These are phyloP conservation scores for Nematocida major DNA, from an alignment of 371 early-diverging fungal genomes.

Conservation along the genomic window DNA sequence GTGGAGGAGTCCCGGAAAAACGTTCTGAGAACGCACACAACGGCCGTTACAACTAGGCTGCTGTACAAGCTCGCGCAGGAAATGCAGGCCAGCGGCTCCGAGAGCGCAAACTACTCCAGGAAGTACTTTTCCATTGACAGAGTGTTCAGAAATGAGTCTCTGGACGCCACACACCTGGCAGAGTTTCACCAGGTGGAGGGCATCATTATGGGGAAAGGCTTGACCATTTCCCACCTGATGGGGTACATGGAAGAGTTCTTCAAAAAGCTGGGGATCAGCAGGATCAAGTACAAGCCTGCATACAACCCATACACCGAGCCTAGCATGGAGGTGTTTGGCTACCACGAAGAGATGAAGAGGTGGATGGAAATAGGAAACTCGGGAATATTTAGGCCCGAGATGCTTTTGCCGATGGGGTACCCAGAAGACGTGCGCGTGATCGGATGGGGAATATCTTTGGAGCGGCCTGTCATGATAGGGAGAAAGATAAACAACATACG, in stretches of 20 bases:
- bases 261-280: constrained; percentile 84
- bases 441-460: constrained; percentile 95
- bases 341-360: constrained; percentile 80
- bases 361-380: constrained; percentile 99
- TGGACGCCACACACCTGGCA: constrained; percentile 98
- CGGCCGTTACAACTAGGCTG: constrained; percentile 84
- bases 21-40: constrained; percentile 95
- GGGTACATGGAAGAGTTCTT: constrained; percentile 91
- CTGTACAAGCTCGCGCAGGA: constrained; percentile 81
- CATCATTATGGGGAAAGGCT: constrained; percentile 83
- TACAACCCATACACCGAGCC: constrained; percentile 99
- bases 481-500: constrained; percentile 91
- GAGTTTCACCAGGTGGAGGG: constrained; percentile 99
- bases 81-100: constrained; percentile 56
- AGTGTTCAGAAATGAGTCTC: constrained; percentile 95
- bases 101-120: constrained; percentile 68
- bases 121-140: constrained; percentile 98
- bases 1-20: constrained; percentile 85
- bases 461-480: constrained; percentile 99
- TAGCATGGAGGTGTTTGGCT: constrained; percentile 97
- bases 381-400: constrained; percentile 99
- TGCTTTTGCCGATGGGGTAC: constrained; percentile 89
- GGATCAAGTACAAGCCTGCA: constrained; percentile 97
- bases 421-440: constrained; percentile 88
- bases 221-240: constrained; percentile 90